Evolutionary conservation across 768 basidiomycete species (phyloP).

Genomic region (Mycena albidolilacea): DNA sequence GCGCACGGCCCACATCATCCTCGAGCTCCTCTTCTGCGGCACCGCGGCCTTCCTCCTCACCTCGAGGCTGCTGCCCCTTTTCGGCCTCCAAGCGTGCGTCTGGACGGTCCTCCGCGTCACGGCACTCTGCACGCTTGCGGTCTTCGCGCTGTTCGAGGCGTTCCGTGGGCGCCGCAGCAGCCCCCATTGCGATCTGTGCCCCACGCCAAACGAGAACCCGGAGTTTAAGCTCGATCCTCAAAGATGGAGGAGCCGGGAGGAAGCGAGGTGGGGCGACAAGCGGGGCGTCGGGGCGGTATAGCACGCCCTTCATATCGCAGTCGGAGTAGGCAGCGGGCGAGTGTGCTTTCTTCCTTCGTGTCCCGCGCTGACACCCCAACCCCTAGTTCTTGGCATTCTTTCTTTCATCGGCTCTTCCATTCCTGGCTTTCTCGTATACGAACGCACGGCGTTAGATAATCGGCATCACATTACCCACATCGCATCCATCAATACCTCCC

Average conservation of each 20-base stretch:
- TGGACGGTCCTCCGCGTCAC: conserved; percentile 28
- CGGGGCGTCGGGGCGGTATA: background rate
- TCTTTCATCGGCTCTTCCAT: too few species aligned
- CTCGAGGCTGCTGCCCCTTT: conserved; percentile 24
- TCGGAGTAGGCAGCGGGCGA: background rate
- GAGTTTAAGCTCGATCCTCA: conserved; percentile 17
- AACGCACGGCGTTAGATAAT: too few species aligned
- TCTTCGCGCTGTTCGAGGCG: conserved; percentile 8
- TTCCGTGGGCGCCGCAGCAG: too few species aligned
- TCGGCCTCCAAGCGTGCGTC: conserved; percentile 11
- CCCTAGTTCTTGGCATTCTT: too few species aligned
- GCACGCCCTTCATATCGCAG: too few species aligned
- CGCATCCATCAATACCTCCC: too few species aligned
- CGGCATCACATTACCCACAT: too few species aligned
- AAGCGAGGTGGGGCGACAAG: background rate
- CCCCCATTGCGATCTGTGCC: too few species aligned
- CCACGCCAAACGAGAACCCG: conserved; percentile 5
- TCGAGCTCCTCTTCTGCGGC: conserved; percentile 32
- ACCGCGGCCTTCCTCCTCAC: conserved; percentile 27
- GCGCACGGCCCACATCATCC: too few species aligned
- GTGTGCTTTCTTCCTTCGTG: background rate
- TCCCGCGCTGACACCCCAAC: too few species aligned
- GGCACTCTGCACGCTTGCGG: conserved; percentile 7
- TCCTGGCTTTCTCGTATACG: too few species aligned
- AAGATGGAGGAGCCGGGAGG: background rate